phyloP scores from a whole-genome alignment of 2,329 filamentous ascomycete species.

The Fusarium poae region DNA sequence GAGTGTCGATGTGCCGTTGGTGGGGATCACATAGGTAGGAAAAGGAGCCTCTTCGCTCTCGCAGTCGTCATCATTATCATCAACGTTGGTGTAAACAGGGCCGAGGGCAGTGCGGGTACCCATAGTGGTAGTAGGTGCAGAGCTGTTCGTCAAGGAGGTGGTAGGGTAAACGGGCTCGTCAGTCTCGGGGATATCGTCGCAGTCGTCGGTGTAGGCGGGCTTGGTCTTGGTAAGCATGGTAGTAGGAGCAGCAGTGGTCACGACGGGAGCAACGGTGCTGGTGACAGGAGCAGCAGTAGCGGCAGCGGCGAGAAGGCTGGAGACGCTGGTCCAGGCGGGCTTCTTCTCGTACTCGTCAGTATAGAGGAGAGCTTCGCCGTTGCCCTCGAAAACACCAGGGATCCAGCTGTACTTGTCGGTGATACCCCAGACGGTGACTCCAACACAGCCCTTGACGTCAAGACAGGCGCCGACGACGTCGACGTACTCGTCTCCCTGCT shows the following conservation, averaged over 20 bases:
- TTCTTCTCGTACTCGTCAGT: constrained; percentile 56
- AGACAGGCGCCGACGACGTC: constrained; percentile 56
- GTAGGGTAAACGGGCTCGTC: constrained; percentile 18
- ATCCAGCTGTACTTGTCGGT: constrained; percentile 58
- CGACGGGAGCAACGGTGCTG: constrained; percentile 11
- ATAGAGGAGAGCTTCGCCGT: constrained; percentile 58
- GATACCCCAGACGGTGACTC: constrained; percentile 61
- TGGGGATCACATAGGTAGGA: constrained; percentile 35
- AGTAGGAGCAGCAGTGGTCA: constrained; percentile 19
- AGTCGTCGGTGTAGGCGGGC: constrained; percentile 18
- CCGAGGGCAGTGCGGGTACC: constrained; percentile 36
- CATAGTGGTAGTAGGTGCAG: constrained; percentile 32
- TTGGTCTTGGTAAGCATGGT: constrained; percentile 29
- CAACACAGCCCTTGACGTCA: constrained; percentile 57
- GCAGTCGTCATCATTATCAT: constrained; percentile 36
- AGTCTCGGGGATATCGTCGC: constrained; percentile 3
- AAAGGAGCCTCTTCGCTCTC: constrained; percentile 18
- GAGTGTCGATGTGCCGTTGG: constrained; percentile 32
- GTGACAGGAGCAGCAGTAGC: constrained; percentile 24
- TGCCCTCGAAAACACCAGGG: constrained; percentile 55
- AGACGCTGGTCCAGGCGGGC: constrained; percentile 57
- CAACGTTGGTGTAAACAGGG: constrained; percentile 15
- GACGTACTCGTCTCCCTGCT: constrained; percentile 64
- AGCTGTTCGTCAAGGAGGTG: constrained; percentile 31
- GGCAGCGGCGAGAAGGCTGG: constrained; percentile 51